phyloP scores from a whole-genome alignment of 1,139 yeast genomes.

The Kurtzmaniella quercitrusa region DNA sequence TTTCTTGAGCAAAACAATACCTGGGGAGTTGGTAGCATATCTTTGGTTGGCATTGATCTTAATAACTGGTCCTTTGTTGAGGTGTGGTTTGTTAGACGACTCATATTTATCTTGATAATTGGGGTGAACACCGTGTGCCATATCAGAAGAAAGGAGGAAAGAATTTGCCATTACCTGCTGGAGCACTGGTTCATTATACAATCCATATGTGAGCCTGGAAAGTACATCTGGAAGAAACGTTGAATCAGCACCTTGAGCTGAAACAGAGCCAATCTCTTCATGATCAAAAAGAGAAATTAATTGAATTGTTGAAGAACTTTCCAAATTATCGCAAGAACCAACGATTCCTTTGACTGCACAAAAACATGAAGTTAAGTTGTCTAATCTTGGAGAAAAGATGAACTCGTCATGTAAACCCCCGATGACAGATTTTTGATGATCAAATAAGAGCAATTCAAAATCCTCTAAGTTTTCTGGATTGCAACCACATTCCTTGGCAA shows the following conservation, averaged over 20 bases:
- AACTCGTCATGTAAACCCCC: slow-evolving; percentile 93
- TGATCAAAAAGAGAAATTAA: slow-evolving; percentile 85
- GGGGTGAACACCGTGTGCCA: slow-evolving; percentile 97
- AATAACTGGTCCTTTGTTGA: slow-evolving; percentile 89
- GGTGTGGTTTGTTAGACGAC: slow-evolving; percentile 67
- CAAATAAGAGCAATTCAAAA: slow-evolving; percentile 85
- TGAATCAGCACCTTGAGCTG: slow-evolving; percentile 97
- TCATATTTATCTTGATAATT: slow-evolving; percentile 80
- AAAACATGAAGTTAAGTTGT: slow-evolving; percentile 84
- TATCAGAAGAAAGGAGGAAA: slow-evolving; percentile 87
- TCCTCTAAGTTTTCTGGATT: slow-evolving; percentile 63
- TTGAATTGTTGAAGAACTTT: slow-evolving; percentile 54
- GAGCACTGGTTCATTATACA: slow-evolving; percentile 28
- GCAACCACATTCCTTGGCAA: slow-evolving; percentile 62
- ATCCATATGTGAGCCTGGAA: slow-evolving; percentile 55
- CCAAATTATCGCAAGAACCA: slow-evolving; percentile 44
- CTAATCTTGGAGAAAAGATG: slow-evolving; percentile 89
- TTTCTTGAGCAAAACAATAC: slow-evolving; percentile 72
- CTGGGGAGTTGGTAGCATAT: slow-evolving; percentile 90
- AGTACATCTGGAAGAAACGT: slow-evolving; percentile 79
- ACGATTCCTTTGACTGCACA: slow-evolving; percentile 72
- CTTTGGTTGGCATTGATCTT: slow-evolving; percentile 94
- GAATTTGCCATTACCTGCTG: slow-evolving; percentile 75
- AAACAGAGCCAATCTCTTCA: slow-evolving; percentile 89
- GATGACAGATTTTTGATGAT: slow-evolving; percentile 73